These are phyloP conservation scores for Chrysoporthe deuterocubensis DNA, from an alignment of 2,329 filamentous ascomycete genomes.

Conservation along the genomic window DNA sequence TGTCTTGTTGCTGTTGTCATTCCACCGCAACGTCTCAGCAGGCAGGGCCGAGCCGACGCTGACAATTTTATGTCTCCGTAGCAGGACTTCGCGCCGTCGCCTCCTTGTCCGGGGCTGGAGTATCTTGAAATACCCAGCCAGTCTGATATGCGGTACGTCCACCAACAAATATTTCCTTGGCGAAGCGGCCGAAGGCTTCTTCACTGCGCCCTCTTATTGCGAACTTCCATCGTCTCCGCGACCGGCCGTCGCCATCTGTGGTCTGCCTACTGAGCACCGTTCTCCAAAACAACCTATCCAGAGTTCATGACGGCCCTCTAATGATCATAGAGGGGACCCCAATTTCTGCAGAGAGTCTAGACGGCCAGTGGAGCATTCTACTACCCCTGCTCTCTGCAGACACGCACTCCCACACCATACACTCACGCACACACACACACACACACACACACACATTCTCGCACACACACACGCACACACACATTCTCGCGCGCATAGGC, in stretches of 20 bases:
- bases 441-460: background rate
- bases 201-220: background rate
- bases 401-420: slow-evolving; percentile 3
- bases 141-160: slow-evolving; percentile 60
- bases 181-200: background rate
- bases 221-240: background rate
- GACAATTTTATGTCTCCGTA: slow-evolving; percentile 36
- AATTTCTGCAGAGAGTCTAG: slow-evolving; percentile 14
- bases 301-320: background rate
- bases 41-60: slow-evolving; percentile 31
- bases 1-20: slow-evolving; percentile 11
- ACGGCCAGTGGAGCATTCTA: slow-evolving; percentile 18
- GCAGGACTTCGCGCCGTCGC: slow-evolving; percentile 61
- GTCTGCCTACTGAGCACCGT: background rate
- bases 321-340: background rate
- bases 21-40: background rate
- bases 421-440: slow-evolving; percentile 7
- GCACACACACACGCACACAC: slow-evolving; percentile 6
- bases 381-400: slow-evolving; percentile 10
- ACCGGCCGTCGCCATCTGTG: background rate
- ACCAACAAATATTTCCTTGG: background rate
- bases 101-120: slow-evolving; percentile 54
- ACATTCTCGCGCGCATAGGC: slow-evolving; percentile 12
- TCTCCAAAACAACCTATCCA: background rate
- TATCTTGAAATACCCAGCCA: slow-evolving; percentile 57